phyloP scores from a whole-genome alignment of 2,329 filamentous ascomycete genomes.

The Aspergillus luchuensis region DNA sequence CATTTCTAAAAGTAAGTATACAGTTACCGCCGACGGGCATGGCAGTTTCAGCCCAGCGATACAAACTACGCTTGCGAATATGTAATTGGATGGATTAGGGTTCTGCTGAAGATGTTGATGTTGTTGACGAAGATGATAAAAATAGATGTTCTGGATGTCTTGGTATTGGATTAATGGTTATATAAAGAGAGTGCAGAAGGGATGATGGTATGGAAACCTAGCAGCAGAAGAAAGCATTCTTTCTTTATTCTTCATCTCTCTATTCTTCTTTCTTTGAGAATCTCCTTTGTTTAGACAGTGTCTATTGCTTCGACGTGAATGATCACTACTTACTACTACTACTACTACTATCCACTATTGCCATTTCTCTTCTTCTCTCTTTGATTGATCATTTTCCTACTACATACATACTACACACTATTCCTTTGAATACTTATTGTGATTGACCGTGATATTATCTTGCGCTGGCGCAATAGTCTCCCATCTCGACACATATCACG shows the following conservation, averaged over 20 bases:
- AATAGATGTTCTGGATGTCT: neutral
- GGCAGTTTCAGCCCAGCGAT: neutral
- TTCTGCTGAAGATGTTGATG: neutral
- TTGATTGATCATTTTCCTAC: neutral
- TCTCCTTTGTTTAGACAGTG: constrained; percentile 5
- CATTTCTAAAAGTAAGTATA: no score
- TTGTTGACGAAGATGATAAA: constrained; percentile 1
- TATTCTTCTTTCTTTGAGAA: constrained; percentile 1
- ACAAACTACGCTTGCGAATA: neutral
- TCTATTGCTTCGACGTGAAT: no score
- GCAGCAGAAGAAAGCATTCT: constrained; percentile 4
- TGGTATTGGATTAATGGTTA: neutral
- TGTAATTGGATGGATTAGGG: no score
- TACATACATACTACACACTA: neutral
- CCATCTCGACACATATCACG: neutral
- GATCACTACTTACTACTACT: constrained; percentile 10
- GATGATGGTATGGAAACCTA: neutral
- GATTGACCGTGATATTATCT: no score
- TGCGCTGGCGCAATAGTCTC: neutral
- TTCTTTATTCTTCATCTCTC: neutral
- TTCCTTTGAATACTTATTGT: neutral
- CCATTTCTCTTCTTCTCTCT: neutral
- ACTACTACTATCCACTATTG: neutral
- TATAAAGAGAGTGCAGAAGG: neutral
- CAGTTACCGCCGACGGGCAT: no score